Evolutionary conservation across 208 protist species (phyloP).

Genomic region (Acanthamoeba culbertsoni): DNA sequence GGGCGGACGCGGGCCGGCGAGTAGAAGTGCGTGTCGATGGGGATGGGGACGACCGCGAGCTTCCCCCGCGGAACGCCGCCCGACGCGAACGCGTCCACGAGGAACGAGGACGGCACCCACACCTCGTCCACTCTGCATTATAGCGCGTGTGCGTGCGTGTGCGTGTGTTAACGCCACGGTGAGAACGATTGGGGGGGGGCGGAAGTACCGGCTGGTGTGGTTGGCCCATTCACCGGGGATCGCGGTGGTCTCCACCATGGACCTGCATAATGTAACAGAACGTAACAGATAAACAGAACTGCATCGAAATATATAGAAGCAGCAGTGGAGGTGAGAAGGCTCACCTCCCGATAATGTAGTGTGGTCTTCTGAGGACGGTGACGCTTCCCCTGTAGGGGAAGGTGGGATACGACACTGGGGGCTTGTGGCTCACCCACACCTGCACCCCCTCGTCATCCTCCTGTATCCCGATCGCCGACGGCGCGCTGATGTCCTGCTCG

Average conservation of each 20-base stretch:
- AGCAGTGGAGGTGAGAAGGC: not conserved
- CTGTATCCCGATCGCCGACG: not conserved
- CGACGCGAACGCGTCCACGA: conserved; percentile 33
- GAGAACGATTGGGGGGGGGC: not conserved
- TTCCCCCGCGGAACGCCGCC: conserved; percentile 49
- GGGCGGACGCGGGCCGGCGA: not conserved
- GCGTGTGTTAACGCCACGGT: not conserved
- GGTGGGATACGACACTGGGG: conserved; percentile 25
- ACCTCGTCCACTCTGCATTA: conserved; percentile 48
- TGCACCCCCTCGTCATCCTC: not conserved
- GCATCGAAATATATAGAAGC: not conserved
- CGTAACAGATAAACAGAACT: not conserved
- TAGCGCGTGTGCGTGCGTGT: not conserved
- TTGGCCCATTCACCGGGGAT: conserved; percentile 31
- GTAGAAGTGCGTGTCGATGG: conserved; percentile 62
- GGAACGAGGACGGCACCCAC: conserved; percentile 67
- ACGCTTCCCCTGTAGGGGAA: conserved; percentile 33
- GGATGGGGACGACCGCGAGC: conserved; percentile 51
- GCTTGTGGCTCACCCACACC: conserved; percentile 60
- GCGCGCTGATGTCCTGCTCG: not conserved
- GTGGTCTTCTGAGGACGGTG: not conserved
- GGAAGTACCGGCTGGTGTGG: not conserved
- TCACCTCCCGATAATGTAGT: not conserved
- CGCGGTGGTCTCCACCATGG: conserved; percentile 36
- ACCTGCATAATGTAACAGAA: not conserved